Conservation (phyloP, 1,284 basidiomycete species). For the Cutaneotrichosporon mucoides region DNA sequence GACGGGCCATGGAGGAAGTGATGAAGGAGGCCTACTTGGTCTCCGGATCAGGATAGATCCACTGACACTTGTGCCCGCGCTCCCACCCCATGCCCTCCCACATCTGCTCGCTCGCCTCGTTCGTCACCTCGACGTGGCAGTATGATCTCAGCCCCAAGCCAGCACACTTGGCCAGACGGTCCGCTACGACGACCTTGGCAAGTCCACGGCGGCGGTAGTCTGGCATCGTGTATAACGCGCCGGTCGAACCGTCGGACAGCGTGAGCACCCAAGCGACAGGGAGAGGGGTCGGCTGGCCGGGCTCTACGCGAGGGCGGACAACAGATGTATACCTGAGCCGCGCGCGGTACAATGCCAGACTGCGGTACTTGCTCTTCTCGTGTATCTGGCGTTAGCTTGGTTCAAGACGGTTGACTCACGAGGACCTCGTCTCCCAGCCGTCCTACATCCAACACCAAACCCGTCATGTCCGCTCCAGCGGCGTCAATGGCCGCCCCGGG, state of each 20-base stretch:
- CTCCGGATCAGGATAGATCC: slow-evolving; percentile 9
- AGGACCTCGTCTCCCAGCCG: slow-evolving; percentile 14
- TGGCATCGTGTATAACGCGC: slow-evolving; percentile 26
- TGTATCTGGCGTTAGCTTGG: slow-evolving; percentile 11
- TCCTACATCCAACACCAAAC: slow-evolving; percentile 10
- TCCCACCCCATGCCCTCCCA: slow-evolving; percentile 26
- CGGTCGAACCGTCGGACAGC: slow-evolving; percentile 24
- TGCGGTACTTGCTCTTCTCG: slow-evolving; percentile 8
- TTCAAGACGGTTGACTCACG: slow-evolving; percentile 11
- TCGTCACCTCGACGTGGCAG: slow-evolving; percentile 18
- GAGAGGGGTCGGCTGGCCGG: background rate
- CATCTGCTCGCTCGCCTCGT: slow-evolving; percentile 20
- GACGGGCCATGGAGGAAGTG: too few species aligned
- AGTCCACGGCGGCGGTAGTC: slow-evolving; percentile 24
- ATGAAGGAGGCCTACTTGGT: too few species aligned
- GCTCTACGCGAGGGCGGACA: background rate
- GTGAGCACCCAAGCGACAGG: slow-evolving; percentile 26
- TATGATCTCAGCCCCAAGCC: slow-evolving; percentile 5
- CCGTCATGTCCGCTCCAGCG: background rate
- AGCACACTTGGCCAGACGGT: slow-evolving; percentile 10
- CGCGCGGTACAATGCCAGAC: slow-evolving; percentile 17
- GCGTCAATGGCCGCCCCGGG: background rate
- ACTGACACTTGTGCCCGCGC: slow-evolving; percentile 15
- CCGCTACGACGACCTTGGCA: slow-evolving; percentile 21
- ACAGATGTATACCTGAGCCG: slow-evolving; percentile 18